These are phyloP conservation scores for Dovyalis caffra DNA, from an alignment of 345 rosid species.

Conservation along the genomic window DNA sequence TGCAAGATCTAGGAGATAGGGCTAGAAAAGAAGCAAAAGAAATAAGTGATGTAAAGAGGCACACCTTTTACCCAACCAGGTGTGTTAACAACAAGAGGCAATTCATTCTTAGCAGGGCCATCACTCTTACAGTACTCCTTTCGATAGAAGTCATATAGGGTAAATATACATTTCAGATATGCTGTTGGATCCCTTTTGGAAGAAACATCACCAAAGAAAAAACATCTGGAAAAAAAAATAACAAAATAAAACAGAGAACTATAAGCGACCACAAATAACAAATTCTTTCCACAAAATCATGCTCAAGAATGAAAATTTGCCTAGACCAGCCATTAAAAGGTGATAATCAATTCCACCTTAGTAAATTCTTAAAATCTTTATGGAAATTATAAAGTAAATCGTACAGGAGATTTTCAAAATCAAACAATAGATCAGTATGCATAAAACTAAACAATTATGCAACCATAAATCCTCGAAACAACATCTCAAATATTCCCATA, in stretches of 20 bases:
- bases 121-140: constrained; percentile 41
- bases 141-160: constrained; percentile 60
- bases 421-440: background rate
- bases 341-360: background rate
- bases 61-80: constrained; percentile 99
- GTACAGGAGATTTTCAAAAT: background rate
- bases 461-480: background rate
- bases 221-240: constrained; percentile 53
- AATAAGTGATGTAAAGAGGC: constrained; percentile 7
- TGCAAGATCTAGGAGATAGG: background rate
- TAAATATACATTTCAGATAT: constrained; percentile 59
- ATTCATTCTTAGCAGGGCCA: constrained; percentile 35
- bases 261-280: background rate
- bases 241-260: constrained; percentile 1
- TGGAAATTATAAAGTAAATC: background rate
- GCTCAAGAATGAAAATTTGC: too few relatives aligned
- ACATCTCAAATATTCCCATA: background rate
- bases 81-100: constrained; percentile 87
- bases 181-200: constrained; percentile 76
- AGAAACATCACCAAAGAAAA: constrained; percentile 88
- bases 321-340: too few relatives aligned
- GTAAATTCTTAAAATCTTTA: background rate
- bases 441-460: background rate
- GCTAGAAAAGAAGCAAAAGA: background rate
- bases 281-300: too few relatives aligned